phyloP scores from a whole-genome alignment of 2,329 filamentous ascomycete species.

The Diaporthe sp. region DNA sequence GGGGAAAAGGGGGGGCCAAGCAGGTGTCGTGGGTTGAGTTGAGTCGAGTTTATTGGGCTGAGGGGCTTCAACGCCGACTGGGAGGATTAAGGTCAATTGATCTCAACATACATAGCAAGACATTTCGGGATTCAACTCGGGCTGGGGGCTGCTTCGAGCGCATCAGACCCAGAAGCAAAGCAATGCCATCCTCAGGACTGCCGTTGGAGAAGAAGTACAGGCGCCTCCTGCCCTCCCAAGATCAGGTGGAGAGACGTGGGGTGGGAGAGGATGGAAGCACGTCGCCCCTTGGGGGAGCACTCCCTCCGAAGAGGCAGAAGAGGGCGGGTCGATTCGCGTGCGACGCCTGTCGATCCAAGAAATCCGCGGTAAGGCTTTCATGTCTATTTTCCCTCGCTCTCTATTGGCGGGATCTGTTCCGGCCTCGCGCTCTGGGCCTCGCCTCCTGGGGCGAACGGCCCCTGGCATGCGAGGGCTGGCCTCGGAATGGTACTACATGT shows the following conservation, averaged over 20 bases:
- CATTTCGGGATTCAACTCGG: not conserved
- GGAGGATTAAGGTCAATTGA: not conserved
- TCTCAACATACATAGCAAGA: not conserved
- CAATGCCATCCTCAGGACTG: not conserved
- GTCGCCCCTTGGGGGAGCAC: not conserved
- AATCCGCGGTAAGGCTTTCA: slow-evolving; percentile 27
- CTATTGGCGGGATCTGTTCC: not conserved
- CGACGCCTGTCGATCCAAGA: slow-evolving; percentile 29
- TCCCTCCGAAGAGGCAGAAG: slow-evolving; percentile 9
- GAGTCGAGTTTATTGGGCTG: too few species aligned
- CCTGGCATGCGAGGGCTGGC: not conserved
- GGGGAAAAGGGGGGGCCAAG: not conserved
- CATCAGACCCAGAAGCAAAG: not conserved
- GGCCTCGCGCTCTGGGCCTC: not conserved
- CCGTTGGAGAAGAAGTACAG: slow-evolving; percentile 1
- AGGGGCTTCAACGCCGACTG: not conserved
- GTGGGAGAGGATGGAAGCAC: not conserved
- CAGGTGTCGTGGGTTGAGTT: not conserved
- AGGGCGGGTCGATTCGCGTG: slow-evolving; percentile 28
- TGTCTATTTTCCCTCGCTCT: not conserved
- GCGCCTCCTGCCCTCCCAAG: slow-evolving; percentile 24
- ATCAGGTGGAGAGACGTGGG: not conserved
- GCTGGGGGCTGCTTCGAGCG: too few species aligned
- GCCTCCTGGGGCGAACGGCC: not conserved
- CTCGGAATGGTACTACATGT: not conserved